Evolutionary conservation across 805 yeast species (phyloP).

Genomic region (Metschnikowia arizonensis): DNA sequence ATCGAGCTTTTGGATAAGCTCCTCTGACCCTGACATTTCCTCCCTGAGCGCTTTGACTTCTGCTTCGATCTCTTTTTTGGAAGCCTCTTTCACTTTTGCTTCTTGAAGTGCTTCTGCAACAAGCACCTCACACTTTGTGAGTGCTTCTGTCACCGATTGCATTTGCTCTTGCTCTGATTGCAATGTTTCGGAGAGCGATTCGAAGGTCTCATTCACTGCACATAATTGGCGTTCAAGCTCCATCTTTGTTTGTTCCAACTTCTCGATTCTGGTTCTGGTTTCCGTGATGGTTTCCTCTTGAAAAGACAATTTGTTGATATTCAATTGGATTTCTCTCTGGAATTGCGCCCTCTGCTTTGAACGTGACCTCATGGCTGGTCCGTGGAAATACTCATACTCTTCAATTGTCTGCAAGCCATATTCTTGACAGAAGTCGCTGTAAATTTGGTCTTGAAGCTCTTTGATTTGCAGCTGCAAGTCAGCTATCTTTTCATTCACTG

Average conservation of each 20-base stretch:
- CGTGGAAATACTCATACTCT: slow-evolving; percentile 70
- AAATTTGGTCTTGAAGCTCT: slow-evolving; percentile 31
- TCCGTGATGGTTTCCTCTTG: slow-evolving; percentile 58
- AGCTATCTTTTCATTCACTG: slow-evolving; percentile 19
- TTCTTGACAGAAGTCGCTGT: slow-evolving; percentile 49
- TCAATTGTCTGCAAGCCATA: slow-evolving; percentile 53
- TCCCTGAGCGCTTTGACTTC: slow-evolving; percentile 30
- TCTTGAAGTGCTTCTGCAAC: slow-evolving; percentile 29
- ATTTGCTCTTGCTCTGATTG: slow-evolving; percentile 29
- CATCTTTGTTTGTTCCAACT: slow-evolving; percentile 26
- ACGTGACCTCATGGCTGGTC: slow-evolving; percentile 50
- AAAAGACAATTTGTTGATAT: slow-evolving; percentile 59
- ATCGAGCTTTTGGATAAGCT: slow-evolving; percentile 49
- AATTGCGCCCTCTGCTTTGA: slow-evolving; percentile 60
- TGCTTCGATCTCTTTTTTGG: slow-evolving; percentile 30
- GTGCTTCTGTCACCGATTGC: neutral
- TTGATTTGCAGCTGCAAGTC: slow-evolving; percentile 16
- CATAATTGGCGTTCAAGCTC: slow-evolving; percentile 25
- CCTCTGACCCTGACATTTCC: slow-evolving; percentile 43
- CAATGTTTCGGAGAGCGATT: slow-evolving; percentile 31
- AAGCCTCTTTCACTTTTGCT: slow-evolving; percentile 14
- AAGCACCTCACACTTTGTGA: slow-evolving; percentile 26
- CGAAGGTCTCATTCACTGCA: slow-evolving; percentile 33
- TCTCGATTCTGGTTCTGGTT: slow-evolving; percentile 43
- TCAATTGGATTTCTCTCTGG: slow-evolving; percentile 54